These are phyloP conservation scores for Wickerhamiella sorbophila DNA, from an alignment of 805 yeast species.

Conservation along the genomic window DNA sequence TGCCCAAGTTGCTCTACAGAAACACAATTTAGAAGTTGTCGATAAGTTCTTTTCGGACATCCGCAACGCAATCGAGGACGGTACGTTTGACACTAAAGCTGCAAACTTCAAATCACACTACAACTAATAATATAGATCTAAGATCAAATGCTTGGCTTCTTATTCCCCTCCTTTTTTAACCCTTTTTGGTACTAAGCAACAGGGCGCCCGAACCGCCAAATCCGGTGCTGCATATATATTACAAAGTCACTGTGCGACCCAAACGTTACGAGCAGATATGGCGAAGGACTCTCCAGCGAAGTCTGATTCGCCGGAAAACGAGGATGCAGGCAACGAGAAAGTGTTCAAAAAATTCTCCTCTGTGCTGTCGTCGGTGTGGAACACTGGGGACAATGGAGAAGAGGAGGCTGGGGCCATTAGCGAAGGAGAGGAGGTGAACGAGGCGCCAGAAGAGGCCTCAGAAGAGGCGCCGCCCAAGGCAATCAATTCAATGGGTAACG, in stretches of 20 bases:
- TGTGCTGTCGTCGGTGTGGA: background rate
- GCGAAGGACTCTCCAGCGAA: no score
- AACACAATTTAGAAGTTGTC: conserved; percentile 25
- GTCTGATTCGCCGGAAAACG: no score
- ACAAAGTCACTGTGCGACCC: no score
- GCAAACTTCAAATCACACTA: conserved; percentile 2
- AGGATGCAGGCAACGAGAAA: background rate
- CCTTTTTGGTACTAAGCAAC: no score
- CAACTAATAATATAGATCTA: no score
- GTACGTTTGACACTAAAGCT: conserved; percentile 19
- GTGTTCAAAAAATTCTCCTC: background rate
- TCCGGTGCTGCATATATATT: no score
- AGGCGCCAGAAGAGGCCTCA: no score
- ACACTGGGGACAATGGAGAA: background rate
- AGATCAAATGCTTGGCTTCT: no score
- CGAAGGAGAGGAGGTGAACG: background rate
- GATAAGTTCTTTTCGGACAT: conserved; percentile 23
- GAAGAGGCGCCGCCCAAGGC: background rate
- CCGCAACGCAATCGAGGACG: conserved; percentile 20
- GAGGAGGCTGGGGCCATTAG: background rate
- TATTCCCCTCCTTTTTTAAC: no score
- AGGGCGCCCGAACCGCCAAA: no score
- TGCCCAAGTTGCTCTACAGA: conserved; percentile 29
- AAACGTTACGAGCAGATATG: no score
- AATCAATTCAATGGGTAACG: conserved; percentile 1